Evolutionary conservation across 352 stramenopile genomes (phyloP).

Genomic region (Pelagophyceae sp.): DNA sequence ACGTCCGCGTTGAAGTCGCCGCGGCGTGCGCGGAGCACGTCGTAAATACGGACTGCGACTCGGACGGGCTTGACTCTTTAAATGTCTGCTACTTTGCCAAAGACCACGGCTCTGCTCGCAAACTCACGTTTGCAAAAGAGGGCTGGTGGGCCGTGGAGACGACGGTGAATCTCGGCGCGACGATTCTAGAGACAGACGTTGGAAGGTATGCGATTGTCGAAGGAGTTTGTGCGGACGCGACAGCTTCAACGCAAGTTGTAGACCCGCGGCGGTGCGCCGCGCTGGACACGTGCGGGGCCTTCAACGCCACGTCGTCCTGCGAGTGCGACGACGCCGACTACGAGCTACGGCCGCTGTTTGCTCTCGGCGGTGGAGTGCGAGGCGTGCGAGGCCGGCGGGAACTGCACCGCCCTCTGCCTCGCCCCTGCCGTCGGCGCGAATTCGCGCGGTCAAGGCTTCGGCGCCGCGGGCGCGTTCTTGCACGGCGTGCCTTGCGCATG

Average conservation of each 20-base stretch:
- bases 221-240: not conserved
- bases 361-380: not conserved
- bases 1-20: too few relatives aligned
- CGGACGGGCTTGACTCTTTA: too few relatives aligned
- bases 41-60: too few relatives aligned
- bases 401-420: not conserved
- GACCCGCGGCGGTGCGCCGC: not conserved
- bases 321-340: not conserved
- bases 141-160: too few relatives aligned
- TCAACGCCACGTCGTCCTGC: not conserved
- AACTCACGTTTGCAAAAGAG: too few relatives aligned
- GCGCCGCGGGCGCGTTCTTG: not conserved
- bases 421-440: not conserved
- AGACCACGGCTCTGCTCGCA: too few relatives aligned
- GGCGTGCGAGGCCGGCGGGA: not conserved
- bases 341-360: not conserved
- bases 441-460: not conserved
- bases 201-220: too few relatives aligned
- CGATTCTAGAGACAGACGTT: too few relatives aligned
- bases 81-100: too few relatives aligned
- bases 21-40: too few relatives aligned
- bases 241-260: too few relatives aligned
- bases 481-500: not conserved
- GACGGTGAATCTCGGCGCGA: too few relatives aligned
- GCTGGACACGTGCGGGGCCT: not conserved